phyloP scores from a whole-genome alignment of 352 stramenopile species.

The Phytophthora fragariaefolia region DNA sequence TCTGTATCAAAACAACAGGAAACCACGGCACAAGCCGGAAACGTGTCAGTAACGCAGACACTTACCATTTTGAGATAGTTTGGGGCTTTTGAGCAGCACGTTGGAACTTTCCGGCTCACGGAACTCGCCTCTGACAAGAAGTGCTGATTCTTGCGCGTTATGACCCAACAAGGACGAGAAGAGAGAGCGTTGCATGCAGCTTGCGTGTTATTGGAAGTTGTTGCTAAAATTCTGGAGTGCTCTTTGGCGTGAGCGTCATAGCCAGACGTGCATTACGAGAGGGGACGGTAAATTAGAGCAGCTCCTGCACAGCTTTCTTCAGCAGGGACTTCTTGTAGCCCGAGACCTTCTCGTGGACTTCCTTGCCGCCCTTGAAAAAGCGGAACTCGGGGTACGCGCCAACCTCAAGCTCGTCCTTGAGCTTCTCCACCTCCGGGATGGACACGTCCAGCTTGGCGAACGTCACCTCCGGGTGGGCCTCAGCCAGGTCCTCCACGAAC shows the following conservation, averaged over 20 bases:
- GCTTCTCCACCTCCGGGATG: constrained; percentile 66
- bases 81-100: no score
- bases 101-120: no score
- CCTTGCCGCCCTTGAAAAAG: constrained; percentile 87
- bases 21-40: no score
- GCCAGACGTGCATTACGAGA: constrained; percentile 4
- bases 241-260: constrained; percentile 1
- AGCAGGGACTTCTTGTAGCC: constrained; percentile 89
- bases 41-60: no score
- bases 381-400: constrained; percentile 84
- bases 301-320: constrained; percentile 71
- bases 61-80: no score
- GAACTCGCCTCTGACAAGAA: no score
- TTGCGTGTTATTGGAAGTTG: constrained; percentile 23
- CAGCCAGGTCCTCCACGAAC: constrained; percentile 73
- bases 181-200: constrained; percentile 8
- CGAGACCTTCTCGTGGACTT: constrained; percentile 70
- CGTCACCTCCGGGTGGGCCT: constrained; percentile 68
- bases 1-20: no score
- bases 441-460: constrained; percentile 86
- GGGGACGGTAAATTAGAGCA: constrained; percentile 41
- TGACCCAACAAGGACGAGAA: background rate
- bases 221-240: constrained; percentile 13
- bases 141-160: no score
- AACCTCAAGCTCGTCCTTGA: constrained; percentile 80